Base-by-base conservation (phyloP, 768 basidiomycete species). In the Dictyophora rubrovolvata region DNA sequence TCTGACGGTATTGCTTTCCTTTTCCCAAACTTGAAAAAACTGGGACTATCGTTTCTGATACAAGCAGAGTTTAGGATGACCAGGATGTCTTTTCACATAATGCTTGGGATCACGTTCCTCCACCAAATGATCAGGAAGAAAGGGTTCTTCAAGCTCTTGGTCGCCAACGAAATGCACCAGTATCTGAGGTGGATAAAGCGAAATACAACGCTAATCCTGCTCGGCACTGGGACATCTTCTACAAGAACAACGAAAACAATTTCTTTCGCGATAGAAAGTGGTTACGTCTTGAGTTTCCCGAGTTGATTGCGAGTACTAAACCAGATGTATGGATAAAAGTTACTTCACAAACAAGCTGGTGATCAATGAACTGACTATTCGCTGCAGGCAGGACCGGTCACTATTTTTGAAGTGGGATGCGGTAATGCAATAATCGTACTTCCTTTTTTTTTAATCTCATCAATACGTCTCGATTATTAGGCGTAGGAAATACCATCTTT, bases 211-310 rank as follows among this genome's bases (percentile, higher is more conserved):
- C 83, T 14, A 87, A 81, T 62, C 87, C 88, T 2, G 80, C 86
- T 0, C 81, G 76, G 59, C 78, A 86, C 64, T 91, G 89, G 89
- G 89, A 98, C 68, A 84, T 84, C 57, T 97, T 98, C 66, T 98
- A 99, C 77, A 86, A 87, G 65, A 78, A 77, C 55, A 93, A 95
- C 62, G 76, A 82, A 20, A 79, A 74, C 67, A 93, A 94, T 64
- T 98, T 99, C 73, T 99, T 98, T 75, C 86, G 89, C 46, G 85
- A 98, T 71, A 78, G 96, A 59, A 89, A 92, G 75, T 99, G 96
- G 87, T 83, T 98, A 33, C 82, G 89, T 64, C 83, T 90, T n/a
- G 96, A 99, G 70, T 98, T 98, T 66, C 89, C 89, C 0, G 93
- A 97, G 66, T 78, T 98, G 20, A 74, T 87, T 22, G 77, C 77